A percentile compares a stretch with the other conserved stretches of the same genome.
Evolutionary conservation across 331 rosid species (phyloP).

Genomic region (Malus hybrid): DNA sequence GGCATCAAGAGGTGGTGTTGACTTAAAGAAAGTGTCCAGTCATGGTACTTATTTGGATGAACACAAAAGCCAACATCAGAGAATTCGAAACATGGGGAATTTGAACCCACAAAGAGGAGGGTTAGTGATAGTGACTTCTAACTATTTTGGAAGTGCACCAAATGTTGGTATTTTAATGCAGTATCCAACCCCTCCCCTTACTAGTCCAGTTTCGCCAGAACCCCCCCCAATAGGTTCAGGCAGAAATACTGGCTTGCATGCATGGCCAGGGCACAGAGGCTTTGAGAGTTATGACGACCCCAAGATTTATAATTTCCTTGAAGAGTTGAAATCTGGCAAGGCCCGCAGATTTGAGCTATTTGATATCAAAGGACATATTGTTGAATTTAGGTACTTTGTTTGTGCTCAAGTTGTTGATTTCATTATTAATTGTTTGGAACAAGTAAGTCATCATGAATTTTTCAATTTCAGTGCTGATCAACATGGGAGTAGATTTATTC

Average conservation of each 20-base stretch:
- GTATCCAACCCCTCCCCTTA: slow-evolving; percentile 56
- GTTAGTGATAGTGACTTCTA: neutral
- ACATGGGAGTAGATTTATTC: slow-evolving; percentile 87
- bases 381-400: slow-evolving; percentile 62
- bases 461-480: slow-evolving; percentile 59
- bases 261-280: slow-evolving; percentile 68
- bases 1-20: slow-evolving; percentile 42
- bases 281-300: slow-evolving; percentile 46
- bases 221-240: slow-evolving; percentile 45
- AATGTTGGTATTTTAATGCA: slow-evolving; percentile 47
- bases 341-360: slow-evolving; percentile 71
- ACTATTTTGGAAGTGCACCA: slow-evolving; percentile 42
- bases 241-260: slow-evolving; percentile 48
- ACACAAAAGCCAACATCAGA: slow-evolving; percentile 38
- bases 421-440: slow-evolving; percentile 24
- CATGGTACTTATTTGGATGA: slow-evolving; percentile 43
- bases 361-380: slow-evolving; percentile 66
- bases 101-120: slow-evolving; percentile 25
- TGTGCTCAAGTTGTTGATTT: neutral
- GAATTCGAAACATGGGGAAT: slow-evolving; percentile 25
- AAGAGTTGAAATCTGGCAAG: slow-evolving; percentile 72
- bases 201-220: slow-evolving; percentile 54
- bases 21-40: slow-evolving; percentile 32
- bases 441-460: slow-evolving; percentile 15
- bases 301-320: slow-evolving; percentile 64